phyloP scores from a whole-genome alignment of 129 eudicot genomes.

The Helianthus tuberosus region DNA sequence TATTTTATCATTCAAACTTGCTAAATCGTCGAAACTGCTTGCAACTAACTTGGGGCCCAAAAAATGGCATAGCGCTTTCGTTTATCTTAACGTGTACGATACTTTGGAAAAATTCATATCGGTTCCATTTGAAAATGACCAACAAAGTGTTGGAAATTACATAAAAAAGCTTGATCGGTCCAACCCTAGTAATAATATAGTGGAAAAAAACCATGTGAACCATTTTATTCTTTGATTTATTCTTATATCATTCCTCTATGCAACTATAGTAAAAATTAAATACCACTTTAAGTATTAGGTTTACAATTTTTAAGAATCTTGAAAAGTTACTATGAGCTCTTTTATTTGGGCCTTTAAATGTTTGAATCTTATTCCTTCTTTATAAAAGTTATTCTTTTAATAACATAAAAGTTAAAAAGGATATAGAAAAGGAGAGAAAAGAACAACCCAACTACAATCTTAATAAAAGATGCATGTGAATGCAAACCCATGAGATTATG shows the following conservation, averaged over 20 bases:
- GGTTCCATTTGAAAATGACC: neutral
- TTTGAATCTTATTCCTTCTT: neutral
- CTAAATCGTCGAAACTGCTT: slow-evolving; percentile 1
- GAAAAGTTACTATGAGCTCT: neutral
- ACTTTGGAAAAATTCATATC: neutral
- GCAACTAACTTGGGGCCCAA: neutral
- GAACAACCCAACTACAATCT: too few relatives aligned
- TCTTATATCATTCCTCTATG: neutral
- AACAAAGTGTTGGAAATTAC: neutral
- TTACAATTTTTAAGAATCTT: neutral
- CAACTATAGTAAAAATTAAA: slow-evolving; percentile 18
- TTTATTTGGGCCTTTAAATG: neutral
- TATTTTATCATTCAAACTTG: too few relatives aligned
- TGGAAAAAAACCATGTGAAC: too few relatives aligned
- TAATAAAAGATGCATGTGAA: neutral
- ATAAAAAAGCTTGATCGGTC: neutral
- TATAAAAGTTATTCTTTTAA: too few relatives aligned
- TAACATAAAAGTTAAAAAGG: too few relatives aligned
- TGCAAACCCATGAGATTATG: too few relatives aligned
- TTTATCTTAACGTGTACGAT: neutral
- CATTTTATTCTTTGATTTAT: slow-evolving; percentile 13
- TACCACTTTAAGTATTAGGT: slow-evolving; percentile 17
- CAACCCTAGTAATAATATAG: too few relatives aligned
- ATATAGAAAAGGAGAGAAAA: too few relatives aligned
- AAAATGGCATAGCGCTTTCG: neutral